Conservation (phyloP, 2,329 filamentous ascomycete species). For the Calycina marina region DNA sequence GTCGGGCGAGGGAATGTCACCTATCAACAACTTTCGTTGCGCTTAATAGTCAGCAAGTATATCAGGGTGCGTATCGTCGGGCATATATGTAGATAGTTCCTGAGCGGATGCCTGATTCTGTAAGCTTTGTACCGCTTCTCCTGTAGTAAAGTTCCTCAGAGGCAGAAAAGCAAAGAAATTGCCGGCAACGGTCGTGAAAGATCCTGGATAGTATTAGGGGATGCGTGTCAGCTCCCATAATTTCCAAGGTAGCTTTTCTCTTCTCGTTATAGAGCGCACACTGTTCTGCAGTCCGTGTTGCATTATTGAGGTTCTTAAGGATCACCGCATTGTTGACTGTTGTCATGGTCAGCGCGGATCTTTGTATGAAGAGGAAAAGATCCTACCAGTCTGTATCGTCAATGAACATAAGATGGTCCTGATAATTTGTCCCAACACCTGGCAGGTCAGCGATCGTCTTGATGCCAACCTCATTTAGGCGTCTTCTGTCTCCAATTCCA, state of each 20-base stretch:
- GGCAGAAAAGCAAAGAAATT: too few relatives aligned
- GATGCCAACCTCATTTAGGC: not conserved
- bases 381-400: constrained; percentile 2
- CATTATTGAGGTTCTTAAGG: not conserved
- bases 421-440: constrained; percentile 3
- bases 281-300: constrained; percentile 1
- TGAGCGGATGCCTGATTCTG: too few relatives aligned
- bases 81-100: too few relatives aligned
- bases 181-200: too few relatives aligned
- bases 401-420: constrained; percentile 5
- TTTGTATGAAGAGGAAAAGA: not conserved
- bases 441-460: not conserved
- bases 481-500: not conserved
- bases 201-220: constrained; percentile 3
- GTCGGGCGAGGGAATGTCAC: too few relatives aligned
- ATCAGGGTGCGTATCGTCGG: too few relatives aligned
- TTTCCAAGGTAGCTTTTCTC: constrained; percentile 2
- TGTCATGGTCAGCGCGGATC: not conserved
- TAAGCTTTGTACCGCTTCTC: too few relatives aligned
- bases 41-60: too few relatives aligned
- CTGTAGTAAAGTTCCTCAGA: too few relatives aligned
- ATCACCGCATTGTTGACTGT: constrained; percentile 1
- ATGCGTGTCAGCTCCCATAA: constrained; percentile 2
- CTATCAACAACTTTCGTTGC: too few relatives aligned
- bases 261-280: constrained; percentile 1